phyloP scores from a whole-genome alignment of 78 protist species.

The Dictyostelium capitatum region DNA sequence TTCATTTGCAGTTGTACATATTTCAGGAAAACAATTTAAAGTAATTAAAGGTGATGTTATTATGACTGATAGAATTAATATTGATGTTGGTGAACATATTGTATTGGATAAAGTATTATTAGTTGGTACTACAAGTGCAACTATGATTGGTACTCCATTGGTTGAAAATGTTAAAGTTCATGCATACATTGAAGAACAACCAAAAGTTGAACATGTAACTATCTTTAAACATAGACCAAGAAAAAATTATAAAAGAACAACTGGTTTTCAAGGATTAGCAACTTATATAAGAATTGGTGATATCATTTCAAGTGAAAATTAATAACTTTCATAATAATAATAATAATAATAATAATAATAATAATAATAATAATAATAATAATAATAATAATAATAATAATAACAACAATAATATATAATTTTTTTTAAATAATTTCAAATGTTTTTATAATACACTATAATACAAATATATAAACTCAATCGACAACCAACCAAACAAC shows the following conservation, averaged over 20 bases:
- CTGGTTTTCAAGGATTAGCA: constrained; percentile 58
- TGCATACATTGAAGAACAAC: constrained; percentile 72
- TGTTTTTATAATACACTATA: too few species aligned
- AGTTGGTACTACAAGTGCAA: constrained; percentile 54
- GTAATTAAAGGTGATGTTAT: constrained; percentile 81
- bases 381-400: constrained; percentile 11
- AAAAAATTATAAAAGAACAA: constrained; percentile 81
- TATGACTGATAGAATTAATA: constrained; percentile 52
- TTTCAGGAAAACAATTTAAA: constrained; percentile 79
- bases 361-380: constrained; percentile 3
- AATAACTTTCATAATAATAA: background rate
- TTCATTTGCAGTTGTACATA: constrained; percentile 80
- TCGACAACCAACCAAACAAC: too few species aligned
- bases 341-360: background rate
- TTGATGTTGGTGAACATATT: constrained; percentile 73
- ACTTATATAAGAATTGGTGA: constrained; percentile 77
- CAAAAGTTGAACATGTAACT: constrained; percentile 57
- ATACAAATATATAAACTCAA: too few species aligned
- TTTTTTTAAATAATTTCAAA: background rate
- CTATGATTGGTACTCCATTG: constrained; percentile 67
- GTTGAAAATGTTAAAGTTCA: constrained; percentile 48
- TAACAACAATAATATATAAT: background rate
- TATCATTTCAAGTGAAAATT: constrained; percentile 1
- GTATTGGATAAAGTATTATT: constrained; percentile 75
- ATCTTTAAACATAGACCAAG: constrained; percentile 81